Percentiles rank a stretch among this genome's conserved stretches.
phyloP scores from a whole-genome alignment of 331 rosid genomes.

The Cydonia oblonga region DNA sequence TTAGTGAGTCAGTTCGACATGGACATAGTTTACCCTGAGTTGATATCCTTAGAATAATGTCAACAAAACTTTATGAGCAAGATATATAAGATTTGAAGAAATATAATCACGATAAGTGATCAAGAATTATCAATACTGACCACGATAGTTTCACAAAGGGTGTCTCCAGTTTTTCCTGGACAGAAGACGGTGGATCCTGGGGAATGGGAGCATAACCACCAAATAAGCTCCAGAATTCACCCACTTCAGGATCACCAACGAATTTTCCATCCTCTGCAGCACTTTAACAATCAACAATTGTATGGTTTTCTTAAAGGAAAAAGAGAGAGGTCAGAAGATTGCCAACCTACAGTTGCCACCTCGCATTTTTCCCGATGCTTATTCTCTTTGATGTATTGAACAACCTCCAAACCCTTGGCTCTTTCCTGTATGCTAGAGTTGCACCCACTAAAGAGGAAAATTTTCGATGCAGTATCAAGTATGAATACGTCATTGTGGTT shows the following conservation, averaged over 20 bases:
- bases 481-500: slow-evolving; percentile 84
- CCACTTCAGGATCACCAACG: slow-evolving; percentile 89
- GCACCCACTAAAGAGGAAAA: slow-evolving; percentile 89
- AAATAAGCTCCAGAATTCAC: slow-evolving; percentile 94
- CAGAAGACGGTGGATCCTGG: slow-evolving; percentile 50
- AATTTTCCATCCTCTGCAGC: slow-evolving; percentile 92
- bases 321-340: slow-evolving; percentile 9
- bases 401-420: slow-evolving; percentile 93
- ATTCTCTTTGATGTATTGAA: slow-evolving; percentile 73
- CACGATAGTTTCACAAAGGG: slow-evolving; percentile 45
- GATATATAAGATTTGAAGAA: not conserved
- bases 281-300: slow-evolving; percentile 15
- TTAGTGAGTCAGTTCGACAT: slow-evolving; percentile 35
- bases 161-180: slow-evolving; percentile 27
- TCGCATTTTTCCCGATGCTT: slow-evolving; percentile 72
- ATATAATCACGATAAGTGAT: not conserved
- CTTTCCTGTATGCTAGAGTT: slow-evolving; percentile 89
- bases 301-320: slow-evolving; percentile 11
- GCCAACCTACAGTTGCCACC: slow-evolving; percentile 83
- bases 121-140: slow-evolving; percentile 29
- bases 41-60: slow-evolving; percentile 52
- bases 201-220: slow-evolving; percentile 98
- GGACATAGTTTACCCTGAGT: slow-evolving; percentile 62
- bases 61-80: not conserved
- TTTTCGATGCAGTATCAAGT: slow-evolving; percentile 82